Percentiles rank a stretch among this genome's conserved stretches.
Conservation (phyloP, 2,329 filamentous ascomycete species). For the Karstenula rhodostoma region DNA sequence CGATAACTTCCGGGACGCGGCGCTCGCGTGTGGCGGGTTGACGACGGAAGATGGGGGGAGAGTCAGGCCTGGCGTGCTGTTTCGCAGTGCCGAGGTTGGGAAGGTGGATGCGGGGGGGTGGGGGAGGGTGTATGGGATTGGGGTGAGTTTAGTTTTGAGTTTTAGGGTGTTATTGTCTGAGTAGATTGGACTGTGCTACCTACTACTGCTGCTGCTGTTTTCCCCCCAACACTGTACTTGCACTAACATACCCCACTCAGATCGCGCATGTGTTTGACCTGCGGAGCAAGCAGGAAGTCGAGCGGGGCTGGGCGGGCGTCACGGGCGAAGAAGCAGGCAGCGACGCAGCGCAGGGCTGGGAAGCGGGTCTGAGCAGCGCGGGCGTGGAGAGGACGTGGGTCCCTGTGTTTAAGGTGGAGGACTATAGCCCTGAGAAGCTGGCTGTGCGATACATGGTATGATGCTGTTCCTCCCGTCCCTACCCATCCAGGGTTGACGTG, state of each 20-base stretch:
- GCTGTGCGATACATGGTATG: slow-evolving; percentile 62
- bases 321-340: slow-evolving; percentile 43
- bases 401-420: slow-evolving; percentile 70
- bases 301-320: slow-evolving; percentile 43
- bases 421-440: slow-evolving; percentile 69
- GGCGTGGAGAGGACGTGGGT: slow-evolving; percentile 64
- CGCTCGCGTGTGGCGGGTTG: slow-evolving; percentile 29
- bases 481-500: neutral
- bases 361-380: slow-evolving; percentile 38
- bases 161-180: too few relatives aligned
- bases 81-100: slow-evolving; percentile 72
- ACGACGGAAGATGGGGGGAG: slow-evolving; percentile 40
- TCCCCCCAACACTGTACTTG: too few relatives aligned
- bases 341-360: slow-evolving; percentile 34
- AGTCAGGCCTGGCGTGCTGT: slow-evolving; percentile 65
- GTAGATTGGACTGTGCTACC: too few relatives aligned
- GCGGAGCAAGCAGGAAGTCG: slow-evolving; percentile 68
- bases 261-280: slow-evolving; percentile 74
- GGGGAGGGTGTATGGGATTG: slow-evolving; percentile 52
- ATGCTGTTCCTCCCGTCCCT: neutral
- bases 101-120: slow-evolving; percentile 33
- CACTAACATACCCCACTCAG: neutral
- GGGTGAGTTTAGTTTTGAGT: slow-evolving; percentile 35
- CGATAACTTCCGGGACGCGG: slow-evolving; percentile 47
- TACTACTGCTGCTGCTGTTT: too few relatives aligned